Percentiles rank a stretch among this genome's conserved stretches.
These are phyloP conservation scores for Fusarium armeniacum DNA, from an alignment of 2,329 filamentous ascomycete genomes.

Conservation along the genomic window DNA sequence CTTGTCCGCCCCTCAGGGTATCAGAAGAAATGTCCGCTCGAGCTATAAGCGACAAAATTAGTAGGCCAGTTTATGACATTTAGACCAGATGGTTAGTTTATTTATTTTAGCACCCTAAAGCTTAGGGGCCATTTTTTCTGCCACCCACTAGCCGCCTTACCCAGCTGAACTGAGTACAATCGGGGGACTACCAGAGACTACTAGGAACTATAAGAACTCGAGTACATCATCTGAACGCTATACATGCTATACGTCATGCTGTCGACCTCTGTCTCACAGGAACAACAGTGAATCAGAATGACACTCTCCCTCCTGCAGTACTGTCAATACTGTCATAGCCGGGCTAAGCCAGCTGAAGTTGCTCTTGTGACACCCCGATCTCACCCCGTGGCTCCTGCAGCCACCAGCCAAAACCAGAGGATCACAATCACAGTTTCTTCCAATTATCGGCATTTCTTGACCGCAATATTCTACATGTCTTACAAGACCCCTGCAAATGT, in stretches of 20 bases:
- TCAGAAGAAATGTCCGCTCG: too few relatives aligned
- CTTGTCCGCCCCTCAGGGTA: too few relatives aligned
- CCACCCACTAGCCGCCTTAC: too few relatives aligned
- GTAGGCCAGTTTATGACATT: too few relatives aligned
- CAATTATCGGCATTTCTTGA: conserved; percentile 26
- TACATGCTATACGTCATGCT: conserved; percentile 10
- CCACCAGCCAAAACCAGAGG: background rate
- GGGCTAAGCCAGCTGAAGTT: conserved; percentile 1
- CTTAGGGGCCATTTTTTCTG: too few relatives aligned
- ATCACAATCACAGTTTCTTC: conserved; percentile 4
- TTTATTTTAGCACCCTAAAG: too few relatives aligned
- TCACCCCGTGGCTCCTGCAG: conserved; percentile 9
- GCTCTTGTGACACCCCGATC: conserved; percentile 34
- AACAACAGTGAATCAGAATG: background rate
- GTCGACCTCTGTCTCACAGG: conserved; percentile 2
- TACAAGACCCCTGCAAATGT: conserved; percentile 21
- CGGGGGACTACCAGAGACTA: background rate
- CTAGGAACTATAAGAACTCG: background rate
- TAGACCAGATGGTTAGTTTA: too few relatives aligned
- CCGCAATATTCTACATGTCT: conserved; percentile 22
- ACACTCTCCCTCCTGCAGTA: background rate
- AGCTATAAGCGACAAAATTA: too few relatives aligned
- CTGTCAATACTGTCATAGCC: background rate
- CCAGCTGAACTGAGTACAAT: background rate
- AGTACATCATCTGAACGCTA: background rate